Evolutionary conservation across 2,329 filamentous ascomycete species (phyloP), one percentile per base, ranked within the genome.

Genomic region (Sporothrix humicola): DNA sequence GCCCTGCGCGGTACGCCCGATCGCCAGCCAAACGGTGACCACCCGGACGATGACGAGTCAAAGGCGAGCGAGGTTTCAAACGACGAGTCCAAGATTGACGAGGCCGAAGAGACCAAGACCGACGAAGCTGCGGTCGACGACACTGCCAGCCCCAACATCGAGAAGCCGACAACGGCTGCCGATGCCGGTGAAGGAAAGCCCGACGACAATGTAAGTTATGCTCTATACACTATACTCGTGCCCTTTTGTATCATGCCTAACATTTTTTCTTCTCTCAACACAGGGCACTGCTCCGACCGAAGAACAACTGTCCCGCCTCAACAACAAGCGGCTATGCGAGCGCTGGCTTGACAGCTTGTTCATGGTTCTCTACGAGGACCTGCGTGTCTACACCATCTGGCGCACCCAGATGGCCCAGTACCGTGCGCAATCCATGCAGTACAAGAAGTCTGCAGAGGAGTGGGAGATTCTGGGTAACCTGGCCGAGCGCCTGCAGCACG

Each of bases 381-480:
- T 99, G 20, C 93, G 96, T 69, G 95, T 99, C 63, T 99, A 99
- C 85, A 99, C 96, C 13, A 99, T 99, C 82, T 99, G 96, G 96
- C 92, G 96, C 73, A 98, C 96, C 0, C 96, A 99, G 81, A 96
- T 98, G 90, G 93, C 94, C 0, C 95, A 98, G 81, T 98, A 95
- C 81, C 91, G 93, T 26, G 93, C 95, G 72, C 95, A 98, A 82
- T 92, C 95, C 75, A 91, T 97, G 82, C 92, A 97, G 77, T 99
- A 98, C 85, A 96, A 96, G 83, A 99, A 98, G 84, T 96, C 92
- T 0, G 92, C 95, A 1, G 94, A 97, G 77, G 96, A 99, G 81
- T 99, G 96, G 96, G 96, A 99, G 82, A 98, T 99, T 71, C 88
- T 99, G 0, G 96, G 96, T 56, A 93, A 95, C 74, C 87, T 99